These are phyloP conservation scores for Kuraishia borneana DNA, from an alignment of 805 yeast species.

Conservation along the genomic window DNA sequence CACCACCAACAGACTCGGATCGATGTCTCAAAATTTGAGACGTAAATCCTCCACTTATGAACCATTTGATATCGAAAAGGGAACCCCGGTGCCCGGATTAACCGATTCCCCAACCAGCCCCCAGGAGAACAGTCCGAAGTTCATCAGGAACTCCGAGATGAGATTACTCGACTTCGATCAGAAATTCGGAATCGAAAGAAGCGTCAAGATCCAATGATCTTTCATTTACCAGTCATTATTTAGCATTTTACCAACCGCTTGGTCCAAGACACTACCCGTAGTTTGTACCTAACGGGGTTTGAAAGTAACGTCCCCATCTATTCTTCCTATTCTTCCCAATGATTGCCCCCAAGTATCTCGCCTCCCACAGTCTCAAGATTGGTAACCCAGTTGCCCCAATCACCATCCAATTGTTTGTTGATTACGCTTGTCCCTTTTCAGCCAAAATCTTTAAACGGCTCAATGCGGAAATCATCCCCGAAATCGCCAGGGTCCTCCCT, in stretches of 20 bases:
- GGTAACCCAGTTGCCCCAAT: conserved; percentile 9
- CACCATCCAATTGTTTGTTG: conserved; percentile 54
- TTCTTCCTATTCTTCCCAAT: not conserved
- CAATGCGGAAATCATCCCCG: conserved; percentile 40
- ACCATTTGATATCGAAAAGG: not conserved
- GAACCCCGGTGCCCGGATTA: not conserved
- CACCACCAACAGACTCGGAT: not conserved
- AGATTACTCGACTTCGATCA: not conserved
- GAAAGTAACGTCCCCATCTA: no score
- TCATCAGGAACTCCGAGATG: not conserved
- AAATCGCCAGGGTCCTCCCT: conserved; percentile 30
- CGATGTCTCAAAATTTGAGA: not conserved
- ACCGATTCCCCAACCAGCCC: not conserved
- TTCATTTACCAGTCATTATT: not conserved
- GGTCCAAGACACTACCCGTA: no score
- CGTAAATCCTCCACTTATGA: not conserved
- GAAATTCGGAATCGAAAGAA: not conserved
- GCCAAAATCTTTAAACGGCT: conserved; percentile 52
- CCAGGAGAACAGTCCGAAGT: not conserved
- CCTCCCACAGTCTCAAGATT: conserved; percentile 6
- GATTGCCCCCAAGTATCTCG: conserved; percentile 5
- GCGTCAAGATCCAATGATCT: not conserved
- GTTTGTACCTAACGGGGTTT: no score
- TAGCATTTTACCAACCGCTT: no score
- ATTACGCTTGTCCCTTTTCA: conserved; percentile 71